Evolutionary conservation across 371 early-diverging fungal species (phyloP), one percentile per base, ranked within the genome.

Genomic region (Mortierella sp.): DNA sequence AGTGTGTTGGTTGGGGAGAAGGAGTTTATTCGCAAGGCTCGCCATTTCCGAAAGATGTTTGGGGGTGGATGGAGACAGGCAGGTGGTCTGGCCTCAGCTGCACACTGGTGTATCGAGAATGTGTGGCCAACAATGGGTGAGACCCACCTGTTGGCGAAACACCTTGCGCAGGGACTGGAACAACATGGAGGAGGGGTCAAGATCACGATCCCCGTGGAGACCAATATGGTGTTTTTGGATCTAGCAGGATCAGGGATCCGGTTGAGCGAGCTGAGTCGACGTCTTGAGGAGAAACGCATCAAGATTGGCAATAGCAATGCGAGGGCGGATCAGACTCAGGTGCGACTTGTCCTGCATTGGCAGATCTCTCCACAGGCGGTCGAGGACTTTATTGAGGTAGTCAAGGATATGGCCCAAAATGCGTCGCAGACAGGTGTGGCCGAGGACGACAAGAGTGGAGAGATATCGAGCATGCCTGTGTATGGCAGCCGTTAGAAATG

Each of bases 21-120:
- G 18, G 81, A 81, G 14, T 87, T 93, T 64, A 92, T 97, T 62
- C 86, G 89, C 28, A 91, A 88, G 60, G 97, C 97, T 0, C 83
- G 92, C 21, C 93, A 94, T 66, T 91, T 93, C 71, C 88, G 98
- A 63, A 97, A 96, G 81, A 70, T 95, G 74, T 95, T 93, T 83
- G 98, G 98, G 64, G 98, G 97, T 70, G 97, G 85, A 14, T 94
- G 94, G 97, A 88, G 96, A 46, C 97, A 96, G 82, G 91, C 92
- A 12, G 96, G 96, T 45, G 74, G 87, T 9, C 77, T 96, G 61
- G 96, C 96, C 7, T 91, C 88, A 0, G 93, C 88, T 11, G 93
- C 91, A 2, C 81, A 91, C 30, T 88, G 90, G 82, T 91, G 93
- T 50, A 88, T 93, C 21, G 87, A 89, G 0, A 69, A 72, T 23